Conservation (phyloP, 2,329 filamentous ascomycete species). For the Pseudogymnoascus sp. region DNA sequence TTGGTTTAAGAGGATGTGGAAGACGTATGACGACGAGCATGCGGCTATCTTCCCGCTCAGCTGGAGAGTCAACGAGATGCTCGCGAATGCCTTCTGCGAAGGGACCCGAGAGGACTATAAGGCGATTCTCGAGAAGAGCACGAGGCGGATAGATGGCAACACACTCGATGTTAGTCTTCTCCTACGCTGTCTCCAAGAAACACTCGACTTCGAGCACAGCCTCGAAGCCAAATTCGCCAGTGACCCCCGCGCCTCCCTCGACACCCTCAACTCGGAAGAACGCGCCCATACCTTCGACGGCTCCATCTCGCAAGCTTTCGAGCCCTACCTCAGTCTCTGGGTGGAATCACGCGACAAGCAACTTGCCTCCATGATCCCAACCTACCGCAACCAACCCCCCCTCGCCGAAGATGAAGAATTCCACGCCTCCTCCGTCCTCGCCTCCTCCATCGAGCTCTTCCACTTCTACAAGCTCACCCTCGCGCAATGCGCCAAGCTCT, state of each 20-base stretch:
- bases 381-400: constrained; percentile 75
- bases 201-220: constrained; percentile 90
- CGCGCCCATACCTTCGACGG: constrained; percentile 73
- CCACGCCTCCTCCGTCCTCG: constrained; percentile 77
- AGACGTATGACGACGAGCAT: constrained; percentile 92
- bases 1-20: constrained; percentile 94
- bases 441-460: constrained; percentile 92
- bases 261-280: constrained; percentile 74
- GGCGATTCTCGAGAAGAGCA: constrained; percentile 79
- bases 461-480: constrained; percentile 91
- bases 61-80: constrained; percentile 84
- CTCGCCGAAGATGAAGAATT: constrained; percentile 85
- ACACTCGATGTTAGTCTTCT: constrained; percentile 84
- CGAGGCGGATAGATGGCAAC: constrained; percentile 66
- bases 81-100: constrained; percentile 90
- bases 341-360: constrained; percentile 93
- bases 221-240: constrained; percentile 76
- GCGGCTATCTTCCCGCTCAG: constrained; percentile 73
- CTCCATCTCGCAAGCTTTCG: constrained; percentile 90
- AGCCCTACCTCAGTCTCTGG: constrained; percentile 94
- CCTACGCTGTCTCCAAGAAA: constrained; percentile 85
- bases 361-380: constrained; percentile 73
- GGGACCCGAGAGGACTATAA: constrained; percentile 94
- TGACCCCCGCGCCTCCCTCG: constrained; percentile 69
- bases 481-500: constrained; percentile 91